These are phyloP conservation scores for Suhomyces kilbournensis DNA, from an alignment of 805 yeast species.

Conservation along the genomic window DNA sequence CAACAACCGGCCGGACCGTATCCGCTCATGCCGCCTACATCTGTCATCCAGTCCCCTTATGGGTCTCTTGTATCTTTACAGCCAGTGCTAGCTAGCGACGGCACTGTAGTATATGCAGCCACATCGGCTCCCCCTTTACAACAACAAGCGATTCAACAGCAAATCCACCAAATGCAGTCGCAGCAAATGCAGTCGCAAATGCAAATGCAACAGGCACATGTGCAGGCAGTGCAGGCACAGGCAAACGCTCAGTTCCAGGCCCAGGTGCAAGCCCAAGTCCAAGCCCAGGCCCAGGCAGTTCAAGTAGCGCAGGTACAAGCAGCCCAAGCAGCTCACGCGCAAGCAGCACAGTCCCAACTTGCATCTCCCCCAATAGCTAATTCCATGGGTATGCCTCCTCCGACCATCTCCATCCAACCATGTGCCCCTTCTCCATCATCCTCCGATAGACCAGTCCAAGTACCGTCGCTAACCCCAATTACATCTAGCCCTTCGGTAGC, in stretches of 20 bases:
- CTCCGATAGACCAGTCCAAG: neutral
- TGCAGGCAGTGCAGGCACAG: conserved; percentile 1
- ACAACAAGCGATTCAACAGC: neutral
- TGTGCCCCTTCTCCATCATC: neutral
- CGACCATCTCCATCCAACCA: conserved; percentile 5
- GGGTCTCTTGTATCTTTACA: conserved; percentile 10
- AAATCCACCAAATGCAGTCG: neutral
- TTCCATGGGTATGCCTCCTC: conserved; percentile 2
- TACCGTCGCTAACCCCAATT: conserved; percentile 11
- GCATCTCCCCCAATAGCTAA: neutral
- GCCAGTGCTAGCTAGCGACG: conserved; percentile 12
- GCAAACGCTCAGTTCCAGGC: conserved; percentile 1
- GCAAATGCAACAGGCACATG: neutral
- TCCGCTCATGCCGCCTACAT: neutral
- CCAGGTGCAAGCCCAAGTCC: conserved; percentile 3
- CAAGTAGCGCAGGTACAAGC: conserved; percentile 2
- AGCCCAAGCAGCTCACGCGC: conserved; percentile 4
- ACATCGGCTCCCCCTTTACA: conserved; percentile 1
- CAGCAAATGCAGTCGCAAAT: conserved; percentile 1
- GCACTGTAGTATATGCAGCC: conserved; percentile 11
- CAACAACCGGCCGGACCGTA: neutral
- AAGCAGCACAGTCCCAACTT: neutral
- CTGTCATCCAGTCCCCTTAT: conserved; percentile 6
- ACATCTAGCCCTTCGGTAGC: conserved; percentile 11
- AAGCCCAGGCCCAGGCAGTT: neutral